Evolutionary conservation across 2,329 filamentous ascomycete genomes (phyloP).

Genomic region (Rutstroemia sp.): DNA sequence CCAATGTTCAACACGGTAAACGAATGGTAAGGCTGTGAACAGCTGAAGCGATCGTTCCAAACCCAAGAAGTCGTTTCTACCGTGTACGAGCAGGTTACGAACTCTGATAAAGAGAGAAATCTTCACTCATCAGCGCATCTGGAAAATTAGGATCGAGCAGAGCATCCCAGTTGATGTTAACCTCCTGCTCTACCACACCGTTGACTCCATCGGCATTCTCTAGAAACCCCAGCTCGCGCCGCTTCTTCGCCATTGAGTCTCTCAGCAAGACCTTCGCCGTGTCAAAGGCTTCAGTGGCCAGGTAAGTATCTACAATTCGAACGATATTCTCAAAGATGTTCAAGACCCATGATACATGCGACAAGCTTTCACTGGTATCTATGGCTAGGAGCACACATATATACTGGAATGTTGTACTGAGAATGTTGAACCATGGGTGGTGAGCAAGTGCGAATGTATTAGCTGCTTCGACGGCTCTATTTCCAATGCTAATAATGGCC

Average conservation of each 20-base stretch:
- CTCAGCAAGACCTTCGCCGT: slow-evolving; percentile 19
- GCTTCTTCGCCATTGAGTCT: slow-evolving; percentile 15
- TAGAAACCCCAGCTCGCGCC: slow-evolving; percentile 14
- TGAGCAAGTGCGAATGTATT: slow-evolving; percentile 10
- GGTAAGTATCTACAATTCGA: slow-evolving; percentile 11
- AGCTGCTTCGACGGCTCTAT: slow-evolving; percentile 14
- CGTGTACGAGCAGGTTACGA: neutral
- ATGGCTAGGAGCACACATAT: slow-evolving; percentile 20
- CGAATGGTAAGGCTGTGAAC: no score
- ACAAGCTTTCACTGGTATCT: slow-evolving; percentile 15
- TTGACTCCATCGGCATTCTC: slow-evolving; percentile 8
- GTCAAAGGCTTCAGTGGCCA: slow-evolving; percentile 17
- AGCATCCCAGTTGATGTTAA: slow-evolving; percentile 20
- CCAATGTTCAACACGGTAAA: no score
- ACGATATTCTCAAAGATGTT: slow-evolving; percentile 16
- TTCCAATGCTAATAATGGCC: neutral
- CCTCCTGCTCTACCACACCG: neutral
- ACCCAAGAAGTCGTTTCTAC: no score
- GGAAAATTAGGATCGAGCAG: slow-evolving; percentile 15
- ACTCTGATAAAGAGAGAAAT: slow-evolving; percentile 2
- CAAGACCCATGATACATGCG: slow-evolving; percentile 15
- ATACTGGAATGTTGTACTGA: slow-evolving; percentile 18
- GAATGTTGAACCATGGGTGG: slow-evolving; percentile 22
- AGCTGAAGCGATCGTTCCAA: no score
- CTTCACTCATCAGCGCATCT: slow-evolving; percentile 5